Base-by-base conservation (phyloP, 2,329 filamentous ascomycete species). In the Exophiala sp. region DNA sequence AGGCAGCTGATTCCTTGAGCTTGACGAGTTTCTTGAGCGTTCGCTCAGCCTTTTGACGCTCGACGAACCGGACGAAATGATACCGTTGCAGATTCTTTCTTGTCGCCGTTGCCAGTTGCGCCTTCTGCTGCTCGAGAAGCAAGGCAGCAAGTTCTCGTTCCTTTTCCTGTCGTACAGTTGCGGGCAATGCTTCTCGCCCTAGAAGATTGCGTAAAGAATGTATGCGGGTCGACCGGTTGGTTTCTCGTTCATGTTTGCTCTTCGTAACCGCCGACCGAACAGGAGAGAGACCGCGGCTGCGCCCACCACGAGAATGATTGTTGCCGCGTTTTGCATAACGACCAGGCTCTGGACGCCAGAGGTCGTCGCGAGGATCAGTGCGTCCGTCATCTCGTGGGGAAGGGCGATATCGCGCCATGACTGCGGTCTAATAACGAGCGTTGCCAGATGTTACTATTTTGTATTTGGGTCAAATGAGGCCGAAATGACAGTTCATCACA, bases 51-150 rank as follows among this genome's bases (percentile, higher is more conserved):
- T 75, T 78, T 58, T 75, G 70, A 16, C 58, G 53, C 50, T 62
- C 80, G 54, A 83, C 74, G 62, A 83, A 84, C n/a, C 80, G 68
- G n/a, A 83, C 74, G 66, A 81, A 82, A 62, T 83, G 80, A 62
- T 82, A 84, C 61, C 74, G 76, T 51, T 71, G 71, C 52, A 83
- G 81, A 68, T 81, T 75, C 52, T 76, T 74, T 41, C 70, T 71
- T 57, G 72, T 70, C 58, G 73, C 67, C 58, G 77, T 71, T 46
- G 75, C 73, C 19, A 65, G 63, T 48, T 73, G 69, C 48, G 73
- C 70, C 19, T 73, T 70, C 13, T 67, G 69, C 44, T 83, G 64
- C 56, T 83, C 80, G 45, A 74, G 72, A 60, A 80, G 69, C 48
- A 77, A 77, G 1, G 73, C 75, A 48, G 70, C 70, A 19, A 83